phyloP scores from a whole-genome alignment of 2,329 filamentous ascomycete genomes.

The Aciculosporium take region DNA sequence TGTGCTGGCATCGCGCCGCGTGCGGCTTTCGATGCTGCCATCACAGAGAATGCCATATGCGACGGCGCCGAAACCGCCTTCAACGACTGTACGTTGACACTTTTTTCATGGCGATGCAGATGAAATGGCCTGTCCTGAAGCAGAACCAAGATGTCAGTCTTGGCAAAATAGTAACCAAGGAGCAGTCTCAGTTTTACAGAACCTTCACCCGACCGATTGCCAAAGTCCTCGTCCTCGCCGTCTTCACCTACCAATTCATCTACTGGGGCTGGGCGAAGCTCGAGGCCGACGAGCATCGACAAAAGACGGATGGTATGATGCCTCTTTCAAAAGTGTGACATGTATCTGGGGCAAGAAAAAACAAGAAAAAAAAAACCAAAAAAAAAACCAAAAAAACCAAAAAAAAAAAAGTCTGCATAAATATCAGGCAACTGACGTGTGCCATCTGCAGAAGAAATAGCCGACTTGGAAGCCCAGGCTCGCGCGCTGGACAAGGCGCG shows the following conservation, averaged over 20 bases:
- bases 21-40: background rate
- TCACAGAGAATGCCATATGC: constrained; percentile 11
- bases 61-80: constrained; percentile 12
- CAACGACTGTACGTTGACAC: constrained; percentile 14
- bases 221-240: constrained; percentile 60
- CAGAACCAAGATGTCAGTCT: too few species aligned
- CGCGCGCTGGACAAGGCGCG: constrained; percentile 17
- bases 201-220: constrained; percentile 58
- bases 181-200: constrained; percentile 55
- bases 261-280: constrained; percentile 65
- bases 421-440: background rate
- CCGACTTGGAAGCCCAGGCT: constrained; percentile 24
- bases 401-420: background rate
- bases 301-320: constrained; percentile 39
- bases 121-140: too few species aligned
- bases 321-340: too few species aligned
- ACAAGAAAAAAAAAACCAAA: background rate
- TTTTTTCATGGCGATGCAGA: too few species aligned
- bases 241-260: constrained; percentile 64
- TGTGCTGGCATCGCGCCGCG: background rate
- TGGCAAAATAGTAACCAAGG: background rate
- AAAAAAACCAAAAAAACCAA: background rate
- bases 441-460: constrained; percentile 17
- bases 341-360: too few species aligned
- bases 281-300: constrained; percentile 54